A percentile compares a stretch with the other conserved stretches of the same genome.
phyloP scores from a whole-genome alignment of 108 stramenopile species.

The Seminavis robusta region DNA sequence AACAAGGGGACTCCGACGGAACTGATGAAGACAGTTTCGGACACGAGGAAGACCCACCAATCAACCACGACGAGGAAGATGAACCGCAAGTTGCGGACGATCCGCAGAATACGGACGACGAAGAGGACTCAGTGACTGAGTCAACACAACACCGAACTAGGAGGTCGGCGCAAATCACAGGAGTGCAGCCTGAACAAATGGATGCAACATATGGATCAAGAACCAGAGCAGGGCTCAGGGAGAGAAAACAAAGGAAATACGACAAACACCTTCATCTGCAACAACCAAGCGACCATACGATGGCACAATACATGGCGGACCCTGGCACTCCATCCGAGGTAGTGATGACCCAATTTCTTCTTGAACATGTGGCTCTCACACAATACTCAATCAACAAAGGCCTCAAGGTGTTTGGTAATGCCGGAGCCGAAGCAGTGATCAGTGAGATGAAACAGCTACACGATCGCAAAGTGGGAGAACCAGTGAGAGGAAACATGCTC shows the following conservation, averaged over 20 bases:
- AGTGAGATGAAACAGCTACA: conserved; percentile 49
- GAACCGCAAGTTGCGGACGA: not conserved
- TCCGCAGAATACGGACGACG: not conserved
- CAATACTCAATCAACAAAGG: conserved; percentile 11
- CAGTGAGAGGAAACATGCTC: conserved; percentile 16
- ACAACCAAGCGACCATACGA: not conserved
- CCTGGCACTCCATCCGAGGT: not conserved
- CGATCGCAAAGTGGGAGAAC: conserved; percentile 14
- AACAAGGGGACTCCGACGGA: not conserved
- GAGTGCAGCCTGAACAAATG: no score
- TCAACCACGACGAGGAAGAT: not conserved
- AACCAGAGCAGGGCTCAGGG: no score
- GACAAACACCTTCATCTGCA: not conserved
- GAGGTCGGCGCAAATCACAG: no score
- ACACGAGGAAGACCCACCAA: not conserved
- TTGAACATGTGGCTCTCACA: not conserved
- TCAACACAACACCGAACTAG: no score
- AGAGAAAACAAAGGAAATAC: no score
- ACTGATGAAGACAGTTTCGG: not conserved
- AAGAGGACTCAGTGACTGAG: no score
- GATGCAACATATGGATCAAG: not conserved
- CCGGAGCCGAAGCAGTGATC: conserved; percentile 14
- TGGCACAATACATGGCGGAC: not conserved
- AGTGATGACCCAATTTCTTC: not conserved
- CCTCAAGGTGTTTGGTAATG: conserved; percentile 24